A percentile compares a stretch with the other conserved stretches of the same genome.
These are phyloP conservation scores for Nakazawaea ambrosiae DNA, from an alignment of 805 yeast genomes.

Conservation along the genomic window DNA sequence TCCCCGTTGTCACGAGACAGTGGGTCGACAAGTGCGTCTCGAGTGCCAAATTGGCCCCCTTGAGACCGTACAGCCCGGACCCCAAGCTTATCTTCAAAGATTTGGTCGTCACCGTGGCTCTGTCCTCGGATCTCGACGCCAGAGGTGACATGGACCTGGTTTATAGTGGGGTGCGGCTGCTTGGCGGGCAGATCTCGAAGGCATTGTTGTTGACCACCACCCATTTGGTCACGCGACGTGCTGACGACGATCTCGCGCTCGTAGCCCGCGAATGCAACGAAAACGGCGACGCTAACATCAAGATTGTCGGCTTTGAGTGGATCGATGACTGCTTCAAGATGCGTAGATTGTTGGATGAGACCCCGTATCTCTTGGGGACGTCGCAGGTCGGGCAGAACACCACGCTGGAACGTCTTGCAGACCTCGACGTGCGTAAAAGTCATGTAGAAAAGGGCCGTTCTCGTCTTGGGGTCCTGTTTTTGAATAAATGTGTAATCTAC, in stretches of 20 bases:
- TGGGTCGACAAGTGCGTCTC: conserved; percentile 52
- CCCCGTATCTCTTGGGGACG: conserved; percentile 40
- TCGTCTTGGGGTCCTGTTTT: conserved; percentile 18
- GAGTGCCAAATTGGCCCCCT: conserved; percentile 36
- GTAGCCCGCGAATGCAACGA: conserved; percentile 37
- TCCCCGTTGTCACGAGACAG: conserved; percentile 55
- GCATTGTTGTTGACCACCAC: conserved; percentile 65
- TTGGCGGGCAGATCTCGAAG: conserved; percentile 73
- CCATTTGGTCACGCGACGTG: conserved; percentile 59
- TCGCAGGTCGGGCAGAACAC: neutral
- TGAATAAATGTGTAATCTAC: conserved; percentile 40
- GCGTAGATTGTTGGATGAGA: conserved; percentile 43
- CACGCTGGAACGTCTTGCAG: neutral
- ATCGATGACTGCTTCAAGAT: conserved; percentile 59
- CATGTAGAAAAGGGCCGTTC: conserved; percentile 6
- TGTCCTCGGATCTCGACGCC: conserved; percentile 29
- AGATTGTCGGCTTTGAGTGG: conserved; percentile 76
- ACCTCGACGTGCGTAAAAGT: neutral
- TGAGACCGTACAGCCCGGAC: conserved; percentile 64
- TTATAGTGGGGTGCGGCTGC: conserved; percentile 57
- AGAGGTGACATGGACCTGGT: conserved; percentile 60
- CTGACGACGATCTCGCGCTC: conserved; percentile 49
- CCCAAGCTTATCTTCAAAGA: conserved; percentile 58
- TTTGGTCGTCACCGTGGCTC: conserved; percentile 52
- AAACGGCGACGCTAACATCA: conserved; percentile 34